Percentiles rank a stretch among this genome's conserved stretches.
These are phyloP conservation scores for Amphibolis antarctica DNA, from an alignment of 106 monocot genomes.

Conservation along the genomic window DNA sequence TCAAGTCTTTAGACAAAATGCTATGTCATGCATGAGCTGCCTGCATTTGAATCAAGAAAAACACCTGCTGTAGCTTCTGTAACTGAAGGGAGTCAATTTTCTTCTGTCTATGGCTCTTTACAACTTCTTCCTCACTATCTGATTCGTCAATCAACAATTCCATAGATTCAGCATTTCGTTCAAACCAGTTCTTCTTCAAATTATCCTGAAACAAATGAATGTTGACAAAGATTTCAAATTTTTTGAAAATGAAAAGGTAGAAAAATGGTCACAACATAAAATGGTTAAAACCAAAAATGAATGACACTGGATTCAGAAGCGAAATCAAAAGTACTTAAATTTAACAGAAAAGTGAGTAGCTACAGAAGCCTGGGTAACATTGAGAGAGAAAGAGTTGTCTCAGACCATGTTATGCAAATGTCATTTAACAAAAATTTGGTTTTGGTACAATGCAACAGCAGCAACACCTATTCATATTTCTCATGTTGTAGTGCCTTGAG, in stretches of 20 bases:
- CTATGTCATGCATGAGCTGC: neutral
- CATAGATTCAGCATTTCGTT: slow-evolving; percentile 43
- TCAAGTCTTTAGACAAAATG: neutral
- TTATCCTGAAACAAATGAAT: slow-evolving; percentile 29
- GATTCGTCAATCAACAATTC: slow-evolving; percentile 32
- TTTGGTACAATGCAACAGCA: no score
- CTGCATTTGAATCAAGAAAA: neutral
- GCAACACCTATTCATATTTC: no score
- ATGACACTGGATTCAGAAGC: no score
- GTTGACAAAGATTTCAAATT: neutral
- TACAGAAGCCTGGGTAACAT: no score
- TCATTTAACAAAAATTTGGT: no score
- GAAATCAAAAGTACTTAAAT: no score
- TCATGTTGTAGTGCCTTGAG: no score
- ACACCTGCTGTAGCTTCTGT: slow-evolving; percentile 52
- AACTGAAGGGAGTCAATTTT: slow-evolving; percentile 33
- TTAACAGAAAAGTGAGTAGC: no score
- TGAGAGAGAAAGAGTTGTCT: no score
- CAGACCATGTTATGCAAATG: no score
- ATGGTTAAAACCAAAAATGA: no score
- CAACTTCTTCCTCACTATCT: slow-evolving; percentile 54
- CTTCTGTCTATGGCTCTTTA: slow-evolving; percentile 21
- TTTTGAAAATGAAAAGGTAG: neutral
- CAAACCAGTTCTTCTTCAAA: slow-evolving; percentile 49
- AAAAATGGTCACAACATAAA: neutral